These are phyloP conservation scores for Sphagnum magellanicum DNA, from an alignment of 228 moss, liverwort and hornwort genomes.

Conservation along the genomic window DNA sequence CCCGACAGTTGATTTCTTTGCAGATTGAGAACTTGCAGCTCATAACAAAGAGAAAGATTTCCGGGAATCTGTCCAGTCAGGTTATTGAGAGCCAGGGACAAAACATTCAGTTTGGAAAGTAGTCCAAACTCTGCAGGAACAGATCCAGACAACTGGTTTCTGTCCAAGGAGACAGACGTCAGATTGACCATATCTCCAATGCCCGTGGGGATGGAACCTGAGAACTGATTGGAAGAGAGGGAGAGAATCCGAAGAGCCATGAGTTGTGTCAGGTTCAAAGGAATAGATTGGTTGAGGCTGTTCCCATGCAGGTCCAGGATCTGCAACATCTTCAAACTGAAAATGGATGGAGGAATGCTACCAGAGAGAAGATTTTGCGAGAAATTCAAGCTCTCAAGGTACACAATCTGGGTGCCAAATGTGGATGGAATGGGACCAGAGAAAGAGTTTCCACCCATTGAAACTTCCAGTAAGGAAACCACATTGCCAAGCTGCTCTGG, in stretches of 20 bases:
- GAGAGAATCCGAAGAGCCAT: slow-evolving; percentile 29
- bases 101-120: slow-evolving; percentile 17
- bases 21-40: slow-evolving; percentile 42
- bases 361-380: slow-evolving; percentile 40
- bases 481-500: slow-evolving; percentile 37
- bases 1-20: slow-evolving; percentile 43
- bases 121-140: slow-evolving; percentile 45
- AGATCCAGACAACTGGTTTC: slow-evolving; percentile 36
- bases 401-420: slow-evolving; percentile 22
- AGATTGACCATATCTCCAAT: slow-evolving; percentile 26
- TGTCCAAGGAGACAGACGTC: slow-evolving; percentile 29
- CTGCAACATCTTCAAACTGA: slow-evolving; percentile 23
- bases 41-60: slow-evolving; percentile 28
- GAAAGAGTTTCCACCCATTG: slow-evolving; percentile 43
- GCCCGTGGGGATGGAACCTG: slow-evolving; percentile 31
- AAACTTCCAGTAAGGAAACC: slow-evolving; percentile 27
- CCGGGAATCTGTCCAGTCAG: slow-evolving; percentile 42
- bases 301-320: slow-evolving; percentile 40
- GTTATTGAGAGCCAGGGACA: slow-evolving; percentile 40
- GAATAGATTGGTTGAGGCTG: slow-evolving; percentile 27
- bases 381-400: slow-evolving; percentile 49
- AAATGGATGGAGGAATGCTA: slow-evolving; percentile 30
- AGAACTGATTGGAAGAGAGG: slow-evolving; percentile 40
- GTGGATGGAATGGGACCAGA: slow-evolving; percentile 45
- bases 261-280: slow-evolving; percentile 31